Percentiles rank a stretch among this genome's conserved stretches.
phyloP scores from a whole-genome alignment of 352 stramenopile species.

The Phytophthora hibernalis region DNA sequence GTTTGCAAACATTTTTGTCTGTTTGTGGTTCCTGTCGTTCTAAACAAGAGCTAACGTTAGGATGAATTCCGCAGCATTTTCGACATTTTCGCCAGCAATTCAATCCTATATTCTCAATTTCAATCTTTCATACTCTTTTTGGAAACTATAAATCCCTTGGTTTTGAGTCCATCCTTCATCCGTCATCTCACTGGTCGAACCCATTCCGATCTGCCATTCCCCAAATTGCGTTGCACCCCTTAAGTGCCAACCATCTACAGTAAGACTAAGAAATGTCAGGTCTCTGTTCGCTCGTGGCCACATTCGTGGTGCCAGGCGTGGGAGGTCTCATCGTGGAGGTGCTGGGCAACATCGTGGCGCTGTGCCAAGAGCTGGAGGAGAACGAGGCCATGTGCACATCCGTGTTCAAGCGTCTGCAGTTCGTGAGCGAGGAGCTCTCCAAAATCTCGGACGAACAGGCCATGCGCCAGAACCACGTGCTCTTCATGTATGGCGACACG shows the following conservation, averaged over 20 bases:
- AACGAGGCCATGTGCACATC: conserved; percentile 36
- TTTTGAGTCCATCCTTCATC: not conserved
- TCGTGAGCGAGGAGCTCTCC: conserved; percentile 29
- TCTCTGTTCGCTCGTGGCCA: conserved; percentile 35
- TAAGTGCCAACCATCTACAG: no score
- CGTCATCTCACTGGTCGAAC: conserved; percentile 1
- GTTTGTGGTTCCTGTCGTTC: no score
- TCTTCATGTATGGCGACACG: conserved; percentile 30
- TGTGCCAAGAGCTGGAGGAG: conserved; percentile 42
- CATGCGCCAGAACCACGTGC: conserved; percentile 30
- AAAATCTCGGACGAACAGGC: conserved; percentile 33
- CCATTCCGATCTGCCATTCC: not conserved
- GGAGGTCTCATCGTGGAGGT: conserved; percentile 30
- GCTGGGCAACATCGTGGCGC: conserved; percentile 25
- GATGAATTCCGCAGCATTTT: no score
- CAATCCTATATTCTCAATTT: no score
- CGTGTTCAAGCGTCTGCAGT: conserved; percentile 26
- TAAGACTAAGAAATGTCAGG: conserved; percentile 24
- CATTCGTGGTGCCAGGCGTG: conserved; percentile 28
- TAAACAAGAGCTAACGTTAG: no score
- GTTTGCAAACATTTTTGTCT: no score
- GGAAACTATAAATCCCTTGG: conserved; percentile 2
- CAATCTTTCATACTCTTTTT: conserved; percentile 10
- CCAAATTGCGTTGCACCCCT: not conserved
- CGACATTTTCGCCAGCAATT: no score